Percentiles rank a stretch among this genome's conserved stretches.
These are phyloP conservation scores for Amanita rubescens DNA, from an alignment of 768 basidiomycete species.

Conservation along the genomic window DNA sequence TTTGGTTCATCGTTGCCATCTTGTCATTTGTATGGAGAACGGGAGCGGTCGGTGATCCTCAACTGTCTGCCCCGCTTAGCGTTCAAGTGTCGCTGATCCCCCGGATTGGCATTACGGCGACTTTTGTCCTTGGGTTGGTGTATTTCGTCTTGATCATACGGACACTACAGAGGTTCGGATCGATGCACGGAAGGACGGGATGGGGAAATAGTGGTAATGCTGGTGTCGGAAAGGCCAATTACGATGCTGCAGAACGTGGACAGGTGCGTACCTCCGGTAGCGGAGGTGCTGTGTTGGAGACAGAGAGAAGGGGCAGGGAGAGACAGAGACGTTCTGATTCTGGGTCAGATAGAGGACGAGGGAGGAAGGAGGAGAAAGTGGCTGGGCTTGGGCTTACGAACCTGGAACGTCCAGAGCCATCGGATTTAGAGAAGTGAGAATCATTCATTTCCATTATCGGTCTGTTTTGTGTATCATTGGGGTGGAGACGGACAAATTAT, in stretches of 20 bases:
- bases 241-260: not conserved
- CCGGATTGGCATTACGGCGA: constrained; percentile 45
- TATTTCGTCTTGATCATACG: constrained; percentile 55
- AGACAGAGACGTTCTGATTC: not conserved
- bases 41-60: constrained; percentile 38
- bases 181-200: not conserved
- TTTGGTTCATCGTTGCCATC: constrained; percentile 55
- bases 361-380: not conserved
- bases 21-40: constrained; percentile 68
- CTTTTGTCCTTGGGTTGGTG: constrained; percentile 51
- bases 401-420: not conserved
- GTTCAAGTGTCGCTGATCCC: constrained; percentile 36
- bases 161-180: constrained; percentile 56
- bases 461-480: too few species aligned
- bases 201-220: not conserved
- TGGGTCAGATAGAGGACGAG: not conserved
- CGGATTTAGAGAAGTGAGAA: not conserved
- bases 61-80: constrained; percentile 28
- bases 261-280: not conserved
- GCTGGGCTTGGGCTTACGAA: not conserved
- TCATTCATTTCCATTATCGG: too few species aligned
- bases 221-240: not conserved
- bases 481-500: too few species aligned
- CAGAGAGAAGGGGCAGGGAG: not conserved
- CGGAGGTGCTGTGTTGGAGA: not conserved